Percentiles rank a stretch among this genome's conserved stretches.
Evolutionary conservation across 208 protist species (phyloP).

Genomic region (Endotrypanum monterogeii): DNA sequence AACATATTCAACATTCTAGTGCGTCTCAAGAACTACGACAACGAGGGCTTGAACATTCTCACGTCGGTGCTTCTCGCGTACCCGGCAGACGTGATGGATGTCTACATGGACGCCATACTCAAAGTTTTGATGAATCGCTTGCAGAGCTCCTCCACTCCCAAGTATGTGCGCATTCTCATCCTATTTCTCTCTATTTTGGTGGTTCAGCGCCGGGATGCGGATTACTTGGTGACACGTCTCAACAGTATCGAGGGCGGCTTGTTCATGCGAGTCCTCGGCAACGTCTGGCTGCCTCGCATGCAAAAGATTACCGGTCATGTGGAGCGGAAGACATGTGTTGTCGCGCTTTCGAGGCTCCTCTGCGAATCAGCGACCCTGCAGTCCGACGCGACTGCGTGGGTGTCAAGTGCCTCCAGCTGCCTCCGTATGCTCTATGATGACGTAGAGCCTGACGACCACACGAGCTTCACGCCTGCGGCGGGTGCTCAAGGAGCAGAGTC

Average conservation of each 20-base stretch:
- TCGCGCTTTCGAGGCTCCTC: constrained; percentile 77
- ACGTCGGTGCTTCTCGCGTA: constrained; percentile 79
- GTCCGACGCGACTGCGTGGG: constrained; percentile 52
- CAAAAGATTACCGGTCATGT: constrained; percentile 82
- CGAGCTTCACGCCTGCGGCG: constrained; percentile 59
- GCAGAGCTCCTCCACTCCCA: constrained; percentile 70
- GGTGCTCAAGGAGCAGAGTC: constrained; percentile 41
- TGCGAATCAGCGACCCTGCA: constrained; percentile 70
- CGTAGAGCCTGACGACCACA: constrained; percentile 79
- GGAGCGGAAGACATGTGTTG: constrained; percentile 85
- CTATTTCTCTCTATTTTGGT: constrained; percentile 88
- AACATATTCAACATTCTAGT: constrained; percentile 72
- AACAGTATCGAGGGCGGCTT: constrained; percentile 75
- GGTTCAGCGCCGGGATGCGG: constrained; percentile 51
- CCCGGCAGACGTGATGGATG: constrained; percentile 59
- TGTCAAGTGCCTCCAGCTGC: constrained; percentile 65
- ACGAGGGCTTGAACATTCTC: constrained; percentile 90
- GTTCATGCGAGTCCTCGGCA: constrained; percentile 78
- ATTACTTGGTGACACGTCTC: constrained; percentile 59
- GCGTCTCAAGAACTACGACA: constrained; percentile 86
- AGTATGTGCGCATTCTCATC: constrained; percentile 89
- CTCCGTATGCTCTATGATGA: constrained; percentile 74
- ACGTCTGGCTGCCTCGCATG: constrained; percentile 80
- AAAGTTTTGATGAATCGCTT: constrained; percentile 77
- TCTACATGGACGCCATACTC: constrained; percentile 63